Percentiles rank a stretch among this genome's conserved stretches.
These are phyloP conservation scores for Trichosporon sp. DNA, from an alignment of 1,284 basidiomycete species.

Conservation along the genomic window DNA sequence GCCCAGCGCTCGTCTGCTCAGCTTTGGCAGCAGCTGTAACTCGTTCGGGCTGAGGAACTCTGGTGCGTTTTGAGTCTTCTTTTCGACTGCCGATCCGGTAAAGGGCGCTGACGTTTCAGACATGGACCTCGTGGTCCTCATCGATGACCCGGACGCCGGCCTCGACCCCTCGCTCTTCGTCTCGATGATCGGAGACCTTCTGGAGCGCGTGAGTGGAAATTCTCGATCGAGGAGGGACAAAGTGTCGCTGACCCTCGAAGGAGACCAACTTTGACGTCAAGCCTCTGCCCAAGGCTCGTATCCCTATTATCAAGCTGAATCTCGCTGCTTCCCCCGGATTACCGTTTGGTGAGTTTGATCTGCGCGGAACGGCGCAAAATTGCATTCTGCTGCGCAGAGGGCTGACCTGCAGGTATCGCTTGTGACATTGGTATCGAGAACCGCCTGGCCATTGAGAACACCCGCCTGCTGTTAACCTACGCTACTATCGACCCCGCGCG, in stretches of 20 bases:
- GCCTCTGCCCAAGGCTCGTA: conserved; percentile 91
- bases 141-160: conserved; percentile 71
- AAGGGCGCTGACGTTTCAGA: conserved; percentile 61
- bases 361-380: background rate
- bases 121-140: conserved; percentile 97
- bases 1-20: conserved; percentile 84
- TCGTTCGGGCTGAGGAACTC: conserved; percentile 93
- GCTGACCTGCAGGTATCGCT: conserved; percentile 62
- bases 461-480: conserved; percentile 91
- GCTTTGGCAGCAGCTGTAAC: conserved; percentile 93
- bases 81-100: background rate
- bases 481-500: conserved; percentile 95
- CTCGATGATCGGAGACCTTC: conserved; percentile 86
- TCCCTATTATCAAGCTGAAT: conserved; percentile 97
- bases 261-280: conserved; percentile 96
- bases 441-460: conserved; percentile 93
- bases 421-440: conserved; percentile 99
- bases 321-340: conserved; percentile 86
- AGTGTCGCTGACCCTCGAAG: conserved; percentile 46
- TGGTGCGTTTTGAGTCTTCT: conserved; percentile 60
- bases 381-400: background rate
- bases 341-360: conserved; percentile 65
- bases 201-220: conserved; percentile 72
- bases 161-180: conserved; percentile 85
- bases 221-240: background rate